These are phyloP conservation scores for Cinnamomum micranthum DNA, from an alignment of 164 flowering plant genomes.

Conservation along the genomic window DNA sequence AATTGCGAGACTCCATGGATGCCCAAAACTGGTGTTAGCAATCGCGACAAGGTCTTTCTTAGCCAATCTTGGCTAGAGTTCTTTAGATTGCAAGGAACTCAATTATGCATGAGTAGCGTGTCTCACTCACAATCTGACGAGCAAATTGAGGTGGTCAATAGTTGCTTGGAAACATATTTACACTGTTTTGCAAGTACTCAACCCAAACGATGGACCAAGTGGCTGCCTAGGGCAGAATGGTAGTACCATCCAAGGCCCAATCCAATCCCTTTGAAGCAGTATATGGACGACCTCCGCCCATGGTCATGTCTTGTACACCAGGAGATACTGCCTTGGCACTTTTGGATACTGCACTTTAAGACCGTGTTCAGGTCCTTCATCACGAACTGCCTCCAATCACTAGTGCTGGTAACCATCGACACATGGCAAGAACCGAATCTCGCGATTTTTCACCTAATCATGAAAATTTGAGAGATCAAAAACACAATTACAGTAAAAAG, in stretches of 20 bases:
- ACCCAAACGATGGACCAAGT: background rate
- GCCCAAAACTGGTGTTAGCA: background rate
- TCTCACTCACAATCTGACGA: background rate
- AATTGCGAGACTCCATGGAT: background rate
- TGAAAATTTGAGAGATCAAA: constrained; percentile 38
- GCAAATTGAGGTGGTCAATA: background rate
- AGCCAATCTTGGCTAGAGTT: background rate
- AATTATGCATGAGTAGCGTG: background rate
- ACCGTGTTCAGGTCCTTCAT: too few species aligned
- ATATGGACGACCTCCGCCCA: too few species aligned
- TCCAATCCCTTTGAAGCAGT: too few species aligned
- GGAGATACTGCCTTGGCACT: too few species aligned
- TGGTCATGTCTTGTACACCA: too few species aligned
- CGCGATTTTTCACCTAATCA: constrained; percentile 23
- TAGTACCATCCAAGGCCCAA: too few species aligned
- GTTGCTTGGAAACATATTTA: background rate
- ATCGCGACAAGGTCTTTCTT: background rate
- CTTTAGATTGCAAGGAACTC: background rate
- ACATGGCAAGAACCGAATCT: constrained; percentile 19
- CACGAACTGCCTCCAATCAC: constrained; percentile 12
- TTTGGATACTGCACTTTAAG: too few species aligned
- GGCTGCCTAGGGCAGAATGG: too few species aligned
- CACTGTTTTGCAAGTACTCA: background rate
- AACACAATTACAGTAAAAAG: constrained; percentile 30
- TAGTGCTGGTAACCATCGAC: constrained; percentile 5